Conservation (phyloP, 805 yeast species). For the Nakazawaea populi region DNA sequence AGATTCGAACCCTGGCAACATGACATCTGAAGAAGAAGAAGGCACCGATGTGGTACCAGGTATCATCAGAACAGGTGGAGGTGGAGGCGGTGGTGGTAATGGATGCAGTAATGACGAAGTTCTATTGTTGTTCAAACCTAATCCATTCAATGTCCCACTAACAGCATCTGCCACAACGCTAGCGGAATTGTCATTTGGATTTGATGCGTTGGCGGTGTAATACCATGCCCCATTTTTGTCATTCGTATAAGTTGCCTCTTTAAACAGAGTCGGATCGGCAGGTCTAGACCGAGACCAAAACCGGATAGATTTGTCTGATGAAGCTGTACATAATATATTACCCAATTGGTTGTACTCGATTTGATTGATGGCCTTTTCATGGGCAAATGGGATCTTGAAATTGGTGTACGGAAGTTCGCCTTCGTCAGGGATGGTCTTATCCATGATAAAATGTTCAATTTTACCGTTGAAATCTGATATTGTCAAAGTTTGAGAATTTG, state of each 20-base stretch:
- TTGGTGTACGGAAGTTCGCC: constrained; percentile 1
- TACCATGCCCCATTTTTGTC: constrained; percentile 54
- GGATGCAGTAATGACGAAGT: neutral
- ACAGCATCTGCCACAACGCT: neutral
- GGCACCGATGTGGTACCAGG: neutral
- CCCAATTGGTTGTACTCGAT: constrained; percentile 93
- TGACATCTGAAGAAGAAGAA: neutral
- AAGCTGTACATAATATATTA: constrained; percentile 84
- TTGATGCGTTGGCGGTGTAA: constrained; percentile 22
- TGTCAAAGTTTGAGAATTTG: constrained; percentile 71
- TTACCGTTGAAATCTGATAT: constrained; percentile 91
- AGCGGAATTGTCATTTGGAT: constrained; percentile 12
- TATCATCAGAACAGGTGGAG: neutral
- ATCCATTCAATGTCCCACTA: neutral
- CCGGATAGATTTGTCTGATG: constrained; percentile 87
- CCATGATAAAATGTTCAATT: constrained; percentile 68
- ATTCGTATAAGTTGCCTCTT: constrained; percentile 75
- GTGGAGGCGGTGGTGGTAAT: constrained; percentile 8
- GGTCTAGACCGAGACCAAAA: constrained; percentile 96
- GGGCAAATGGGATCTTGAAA: constrained; percentile 76
- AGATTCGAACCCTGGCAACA: neutral
- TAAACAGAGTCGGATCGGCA: constrained; percentile 75
- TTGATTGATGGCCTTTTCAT: constrained; percentile 87
- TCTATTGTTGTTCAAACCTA: neutral
- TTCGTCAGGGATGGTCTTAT: constrained; percentile 38